Conservation (phyloP, 306 rosid species). For the Trifolium subterraneum region DNA sequence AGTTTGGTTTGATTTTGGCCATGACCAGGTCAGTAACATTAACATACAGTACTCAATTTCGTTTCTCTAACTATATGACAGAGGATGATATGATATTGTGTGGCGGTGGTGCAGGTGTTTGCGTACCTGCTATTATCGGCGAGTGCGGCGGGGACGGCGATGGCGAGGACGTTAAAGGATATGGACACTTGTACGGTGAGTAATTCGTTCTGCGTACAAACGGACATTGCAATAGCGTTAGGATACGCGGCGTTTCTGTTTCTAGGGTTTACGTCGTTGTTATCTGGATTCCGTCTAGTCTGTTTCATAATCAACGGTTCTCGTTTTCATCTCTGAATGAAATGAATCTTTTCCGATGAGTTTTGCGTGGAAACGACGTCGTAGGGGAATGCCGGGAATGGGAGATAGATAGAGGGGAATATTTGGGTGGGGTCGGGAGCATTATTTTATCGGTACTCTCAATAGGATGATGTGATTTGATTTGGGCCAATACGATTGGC, state of each 20-base stretch:
- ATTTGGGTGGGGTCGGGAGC: conserved; percentile 46
- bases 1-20: conserved; percentile 98
- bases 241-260: conserved; percentile 86
- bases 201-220: conserved; percentile 75
- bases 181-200: conserved; percentile 71
- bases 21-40: conserved; percentile 77
- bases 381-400: not conserved
- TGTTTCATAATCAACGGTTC: conserved; percentile 88
- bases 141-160: conserved; percentile 89
- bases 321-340: conserved; percentile 68
- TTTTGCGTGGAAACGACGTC: conserved; percentile 39
- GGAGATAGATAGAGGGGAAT: conserved; percentile 13
- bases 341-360: not conserved
- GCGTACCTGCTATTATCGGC: conserved; percentile 87
- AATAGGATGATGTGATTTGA: conserved; percentile 19
- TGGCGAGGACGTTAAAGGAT: conserved; percentile 57
- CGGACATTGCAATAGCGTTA: conserved; percentile 70
- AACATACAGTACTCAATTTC: not conserved
- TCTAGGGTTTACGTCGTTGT: conserved; percentile 78
- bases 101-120: conserved; percentile 65
- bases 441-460: conserved; percentile 25
- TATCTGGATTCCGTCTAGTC: conserved; percentile 88
- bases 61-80: not conserved
- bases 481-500: conserved; percentile 8
- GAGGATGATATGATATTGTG: conserved; percentile 46